Base-by-base conservation (phyloP, 371 early-diverging fungal genomes). In the Mortierella sp. region DNA sequence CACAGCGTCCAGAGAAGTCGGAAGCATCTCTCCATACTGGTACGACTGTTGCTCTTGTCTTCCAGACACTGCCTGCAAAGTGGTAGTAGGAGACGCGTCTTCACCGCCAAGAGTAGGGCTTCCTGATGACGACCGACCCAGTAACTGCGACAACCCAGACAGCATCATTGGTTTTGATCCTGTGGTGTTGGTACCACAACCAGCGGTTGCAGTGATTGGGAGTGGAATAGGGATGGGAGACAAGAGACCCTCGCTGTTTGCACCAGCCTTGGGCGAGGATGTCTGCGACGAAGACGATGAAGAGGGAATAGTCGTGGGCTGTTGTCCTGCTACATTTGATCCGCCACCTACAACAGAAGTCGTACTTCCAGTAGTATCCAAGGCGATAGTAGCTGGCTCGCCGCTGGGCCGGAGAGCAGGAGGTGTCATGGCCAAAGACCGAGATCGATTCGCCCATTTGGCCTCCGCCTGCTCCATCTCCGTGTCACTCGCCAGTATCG, bases 141-240 rank as follows among this genome's bases (percentile, higher is more conserved):
- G 6, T 29, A 74, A 14, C 14, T 66, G 74, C 37, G 74, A 66
- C 8, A 66, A 43, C 5, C 65, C 72, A 5, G 72, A 72, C 2
- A 65, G 41, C 72, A 61, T 65, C 50, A 29, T 29, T 29, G 72
- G 65, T 11, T 43, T 34, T 48, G 69, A 68, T 31, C 13, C 24
- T 8, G n/a, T 44, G 44, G 3, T 63, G 63, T 5, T 29, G 34
- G 40, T 7, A 4, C 37, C 64, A 19, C n/a, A 5, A n/a, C 24
- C 50, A 52, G n/a, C 1, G 10, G 52, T 22, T 13, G 34, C 5
- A 31, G 6, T 50, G 11, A 55, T 16, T 1, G 55, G 55, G 19
- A 55, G 16, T 16, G 55, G 55, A 8, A 55, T 55, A 16, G 55
- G 55, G 34, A 55, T 55, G 16, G 55, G 55, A 2, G 55, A 55